Evolutionary conservation across 176 grass and related monocot genomes (phyloP).

Genomic region (Poa annua): DNA sequence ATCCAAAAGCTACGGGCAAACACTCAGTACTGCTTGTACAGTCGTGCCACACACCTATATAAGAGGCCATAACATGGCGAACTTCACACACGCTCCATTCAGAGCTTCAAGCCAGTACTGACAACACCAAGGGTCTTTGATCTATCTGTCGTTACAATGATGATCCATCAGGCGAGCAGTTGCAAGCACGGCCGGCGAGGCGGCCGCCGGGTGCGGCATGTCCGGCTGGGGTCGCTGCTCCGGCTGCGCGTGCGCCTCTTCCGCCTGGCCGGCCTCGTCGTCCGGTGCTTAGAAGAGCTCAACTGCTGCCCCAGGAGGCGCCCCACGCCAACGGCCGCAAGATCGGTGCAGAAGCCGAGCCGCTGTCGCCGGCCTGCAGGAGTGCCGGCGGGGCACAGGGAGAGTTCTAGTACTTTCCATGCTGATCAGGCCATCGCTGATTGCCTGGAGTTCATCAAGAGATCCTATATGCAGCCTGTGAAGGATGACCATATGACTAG

Average conservation of each 20-base stretch:
- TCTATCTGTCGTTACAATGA: background rate
- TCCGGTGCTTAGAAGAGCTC: slow-evolving; percentile 62
- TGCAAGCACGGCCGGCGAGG: slow-evolving; percentile 30
- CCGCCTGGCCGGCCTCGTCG: slow-evolving; percentile 28
- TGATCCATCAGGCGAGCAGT: slow-evolving; percentile 41
- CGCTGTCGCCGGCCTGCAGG: too few species aligned
- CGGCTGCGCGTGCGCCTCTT: slow-evolving; percentile 55
- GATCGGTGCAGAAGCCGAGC: background rate
- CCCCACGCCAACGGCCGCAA: background rate
- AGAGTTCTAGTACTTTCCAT: slow-evolving; percentile 48
- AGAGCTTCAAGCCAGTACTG: background rate
- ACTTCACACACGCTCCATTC: slow-evolving; percentile 3
- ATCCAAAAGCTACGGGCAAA: slow-evolving; percentile 7
- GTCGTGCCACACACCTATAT: background rate
- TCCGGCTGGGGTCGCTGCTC: slow-evolving; percentile 51
- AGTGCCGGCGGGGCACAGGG: background rate
- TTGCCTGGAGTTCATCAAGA: slow-evolving; percentile 83
- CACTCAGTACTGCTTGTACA: background rate
- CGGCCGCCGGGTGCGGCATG: slow-evolving; percentile 44
- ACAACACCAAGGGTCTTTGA: background rate
- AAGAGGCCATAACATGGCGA: slow-evolving; percentile 21
- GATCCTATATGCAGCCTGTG: slow-evolving; percentile 38
- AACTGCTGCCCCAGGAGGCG: slow-evolving; percentile 53
- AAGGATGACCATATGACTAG: slow-evolving; percentile 32
- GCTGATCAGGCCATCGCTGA: slow-evolving; percentile 66